Evolutionary conservation across 2,329 filamentous ascomycete species (phyloP).

Genomic region (Nannizziopsis arthrosporioides): DNA sequence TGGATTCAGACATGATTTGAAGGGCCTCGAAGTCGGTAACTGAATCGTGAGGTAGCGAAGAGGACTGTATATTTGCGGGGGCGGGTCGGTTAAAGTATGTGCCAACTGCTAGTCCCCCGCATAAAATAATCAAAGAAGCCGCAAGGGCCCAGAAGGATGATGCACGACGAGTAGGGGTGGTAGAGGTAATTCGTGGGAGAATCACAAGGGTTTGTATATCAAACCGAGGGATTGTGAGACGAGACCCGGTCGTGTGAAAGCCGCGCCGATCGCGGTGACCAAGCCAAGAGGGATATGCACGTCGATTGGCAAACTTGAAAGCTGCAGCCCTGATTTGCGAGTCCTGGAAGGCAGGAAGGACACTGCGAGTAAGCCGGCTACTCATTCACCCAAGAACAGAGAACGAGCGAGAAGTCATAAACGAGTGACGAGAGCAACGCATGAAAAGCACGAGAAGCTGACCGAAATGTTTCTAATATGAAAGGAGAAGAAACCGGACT

Average conservation of each 20-base stretch:
- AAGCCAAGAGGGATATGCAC: constrained; percentile 6
- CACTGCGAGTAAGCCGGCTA: constrained; percentile 24
- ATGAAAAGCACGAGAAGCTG: constrained; percentile 1
- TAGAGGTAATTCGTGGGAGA: not conserved
- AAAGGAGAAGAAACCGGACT: not conserved
- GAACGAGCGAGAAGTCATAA: not conserved
- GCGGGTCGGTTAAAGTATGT: constrained; percentile 20
- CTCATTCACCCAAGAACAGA: constrained; percentile 25
- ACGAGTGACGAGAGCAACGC: not conserved
- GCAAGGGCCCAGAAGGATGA: constrained; percentile 31
- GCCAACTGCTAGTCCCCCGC: constrained; percentile 26
- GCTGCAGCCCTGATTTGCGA: constrained; percentile 10
- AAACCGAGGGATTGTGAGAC: not conserved
- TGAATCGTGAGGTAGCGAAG: not conserved
- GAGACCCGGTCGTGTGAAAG: not conserved
- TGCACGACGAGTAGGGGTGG: constrained; percentile 18
- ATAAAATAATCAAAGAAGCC: constrained; percentile 24
- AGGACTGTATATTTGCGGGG: not conserved
- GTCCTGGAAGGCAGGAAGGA: constrained; percentile 25
- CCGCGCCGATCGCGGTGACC: not conserved
- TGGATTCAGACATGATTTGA: constrained; percentile 25
- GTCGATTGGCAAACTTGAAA: constrained; percentile 15
- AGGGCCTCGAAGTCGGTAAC: constrained; percentile 1
- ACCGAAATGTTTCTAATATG: not conserved
- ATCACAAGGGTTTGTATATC: not conserved